These are phyloP conservation scores for Fagopyrum tataricum DNA, from an alignment of 148 eudicot genomes.

Conservation along the genomic window DNA sequence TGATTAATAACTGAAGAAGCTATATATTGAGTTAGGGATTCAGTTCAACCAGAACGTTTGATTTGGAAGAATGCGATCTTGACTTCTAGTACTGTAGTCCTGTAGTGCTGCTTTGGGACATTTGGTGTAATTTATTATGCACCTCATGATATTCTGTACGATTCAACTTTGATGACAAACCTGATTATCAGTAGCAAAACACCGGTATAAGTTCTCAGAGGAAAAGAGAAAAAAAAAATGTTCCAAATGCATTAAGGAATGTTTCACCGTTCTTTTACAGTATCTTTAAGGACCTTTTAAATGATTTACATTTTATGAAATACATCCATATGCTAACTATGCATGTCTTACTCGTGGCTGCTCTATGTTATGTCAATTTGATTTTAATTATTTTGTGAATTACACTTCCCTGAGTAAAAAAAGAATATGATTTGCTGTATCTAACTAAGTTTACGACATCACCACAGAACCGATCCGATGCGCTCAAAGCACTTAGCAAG, in stretches of 20 bases:
- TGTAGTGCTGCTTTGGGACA: neutral
- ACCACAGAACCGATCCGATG: conserved; percentile 72
- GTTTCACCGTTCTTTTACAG: too few relatives aligned
- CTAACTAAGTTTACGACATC: neutral
- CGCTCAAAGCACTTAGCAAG: conserved; percentile 81
- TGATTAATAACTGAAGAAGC: neutral
- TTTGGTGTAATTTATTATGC: neutral
- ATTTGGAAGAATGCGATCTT: neutral
- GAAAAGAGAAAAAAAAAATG: too few relatives aligned
- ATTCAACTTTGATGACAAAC: neutral
- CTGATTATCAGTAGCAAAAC: neutral
- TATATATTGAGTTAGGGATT: neutral
- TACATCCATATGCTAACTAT: neutral
- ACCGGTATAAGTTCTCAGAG: neutral
- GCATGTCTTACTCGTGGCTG: neutral
- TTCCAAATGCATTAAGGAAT: too few relatives aligned
- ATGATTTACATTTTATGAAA: neutral
- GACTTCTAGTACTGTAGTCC: neutral
- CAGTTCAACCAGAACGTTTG: neutral
- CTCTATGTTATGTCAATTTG: neutral
- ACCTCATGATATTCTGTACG: neutral
- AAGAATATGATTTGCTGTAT: neutral
- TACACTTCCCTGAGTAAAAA: neutral
- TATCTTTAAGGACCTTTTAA: neutral
- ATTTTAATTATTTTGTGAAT: neutral